These are phyloP conservation scores for Yamadazyma akitaensis DNA, from an alignment of 805 yeast species.

Conservation along the genomic window DNA sequence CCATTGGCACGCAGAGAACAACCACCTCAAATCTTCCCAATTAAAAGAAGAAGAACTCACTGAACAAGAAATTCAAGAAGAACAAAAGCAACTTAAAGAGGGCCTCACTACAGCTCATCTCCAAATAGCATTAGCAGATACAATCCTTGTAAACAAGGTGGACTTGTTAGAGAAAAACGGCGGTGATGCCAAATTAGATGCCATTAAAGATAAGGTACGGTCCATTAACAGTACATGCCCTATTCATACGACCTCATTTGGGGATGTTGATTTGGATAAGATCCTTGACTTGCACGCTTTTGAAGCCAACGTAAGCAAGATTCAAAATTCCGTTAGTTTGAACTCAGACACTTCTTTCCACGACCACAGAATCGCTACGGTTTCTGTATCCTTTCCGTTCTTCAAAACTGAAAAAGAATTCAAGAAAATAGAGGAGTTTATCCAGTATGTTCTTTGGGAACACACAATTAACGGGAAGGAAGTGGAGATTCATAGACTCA, in stretches of 20 bases:
- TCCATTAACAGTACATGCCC: constrained; percentile 70
- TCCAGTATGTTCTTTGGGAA: constrained; percentile 80
- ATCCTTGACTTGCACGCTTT: constrained; percentile 81
- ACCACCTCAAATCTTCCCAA: constrained; percentile 23
- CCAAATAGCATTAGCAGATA: constrained; percentile 89
- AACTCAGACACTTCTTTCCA: constrained; percentile 24
- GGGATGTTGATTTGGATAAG: constrained; percentile 64
- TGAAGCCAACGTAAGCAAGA: constrained; percentile 34
- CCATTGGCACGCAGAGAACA: constrained; percentile 55
- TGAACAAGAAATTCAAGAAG: constrained; percentile 27
- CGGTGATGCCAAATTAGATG: constrained; percentile 16
- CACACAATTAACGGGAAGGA: constrained; percentile 35
- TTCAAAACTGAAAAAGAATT: constrained; percentile 36
- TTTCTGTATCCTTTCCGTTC: constrained; percentile 43
- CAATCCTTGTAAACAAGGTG: constrained; percentile 71
- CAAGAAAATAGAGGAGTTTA: constrained; percentile 42
- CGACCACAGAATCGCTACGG: constrained; percentile 38
- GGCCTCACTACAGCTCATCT: constrained; percentile 79
- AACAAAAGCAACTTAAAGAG: constrained; percentile 28
- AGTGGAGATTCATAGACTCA: constrained; percentile 76
- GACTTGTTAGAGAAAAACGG: constrained; percentile 43
- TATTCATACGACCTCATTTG: constrained; percentile 62
- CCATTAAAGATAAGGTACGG: constrained; percentile 38
- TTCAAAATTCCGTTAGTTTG: constrained; percentile 16
- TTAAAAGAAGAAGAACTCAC: constrained; percentile 15